Percentiles rank a stretch among this genome's conserved stretches.
phyloP scores from a whole-genome alignment of 2,329 filamentous ascomycete species.

The Cytospora piceicola region DNA sequence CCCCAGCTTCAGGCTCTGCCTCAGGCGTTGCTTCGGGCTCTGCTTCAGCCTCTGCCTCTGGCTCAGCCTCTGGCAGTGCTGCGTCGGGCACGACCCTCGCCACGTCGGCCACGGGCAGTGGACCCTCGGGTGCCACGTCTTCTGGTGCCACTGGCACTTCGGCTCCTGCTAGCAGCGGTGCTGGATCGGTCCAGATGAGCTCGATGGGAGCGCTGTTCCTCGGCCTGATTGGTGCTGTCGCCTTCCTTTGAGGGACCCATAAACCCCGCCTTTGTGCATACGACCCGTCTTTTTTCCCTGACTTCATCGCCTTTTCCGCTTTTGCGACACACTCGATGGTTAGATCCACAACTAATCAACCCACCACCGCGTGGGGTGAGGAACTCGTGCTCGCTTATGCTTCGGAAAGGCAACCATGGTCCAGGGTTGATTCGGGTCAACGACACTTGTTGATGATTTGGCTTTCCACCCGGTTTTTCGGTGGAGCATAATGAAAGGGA shows the following conservation, averaged over 20 bases:
- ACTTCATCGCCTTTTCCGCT: slow-evolving; percentile 5
- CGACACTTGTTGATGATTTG: not conserved
- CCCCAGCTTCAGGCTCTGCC: slow-evolving; percentile 12
- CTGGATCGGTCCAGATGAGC: slow-evolving; percentile 38
- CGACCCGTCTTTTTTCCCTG: not conserved
- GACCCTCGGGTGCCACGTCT: slow-evolving; percentile 27
- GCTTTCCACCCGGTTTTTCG: not conserved
- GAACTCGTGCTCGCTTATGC: not conserved
- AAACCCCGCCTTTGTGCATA: not conserved
- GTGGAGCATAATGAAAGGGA: slow-evolving; percentile 17
- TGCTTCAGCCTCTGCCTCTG: slow-evolving; percentile 30
- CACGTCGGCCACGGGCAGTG: slow-evolving; percentile 32
- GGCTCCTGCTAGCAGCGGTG: slow-evolving; percentile 36
- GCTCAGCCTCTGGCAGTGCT: slow-evolving; percentile 30
- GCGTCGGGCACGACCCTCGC: slow-evolving; percentile 31
- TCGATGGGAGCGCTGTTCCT: slow-evolving; percentile 42
- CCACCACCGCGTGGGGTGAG: too few species aligned
- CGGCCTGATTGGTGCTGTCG: slow-evolving; percentile 40
- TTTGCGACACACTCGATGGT: not conserved
- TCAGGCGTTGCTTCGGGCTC: slow-evolving; percentile 4
- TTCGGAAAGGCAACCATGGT: slow-evolving; percentile 9
- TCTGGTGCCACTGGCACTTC: slow-evolving; percentile 34
- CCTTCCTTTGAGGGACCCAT: slow-evolving; percentile 40
- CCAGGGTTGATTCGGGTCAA: not conserved
- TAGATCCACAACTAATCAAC: too few species aligned